Conservation (phyloP, 2,329 filamentous ascomycete species). For the Aspergillus novoparasiticus region DNA sequence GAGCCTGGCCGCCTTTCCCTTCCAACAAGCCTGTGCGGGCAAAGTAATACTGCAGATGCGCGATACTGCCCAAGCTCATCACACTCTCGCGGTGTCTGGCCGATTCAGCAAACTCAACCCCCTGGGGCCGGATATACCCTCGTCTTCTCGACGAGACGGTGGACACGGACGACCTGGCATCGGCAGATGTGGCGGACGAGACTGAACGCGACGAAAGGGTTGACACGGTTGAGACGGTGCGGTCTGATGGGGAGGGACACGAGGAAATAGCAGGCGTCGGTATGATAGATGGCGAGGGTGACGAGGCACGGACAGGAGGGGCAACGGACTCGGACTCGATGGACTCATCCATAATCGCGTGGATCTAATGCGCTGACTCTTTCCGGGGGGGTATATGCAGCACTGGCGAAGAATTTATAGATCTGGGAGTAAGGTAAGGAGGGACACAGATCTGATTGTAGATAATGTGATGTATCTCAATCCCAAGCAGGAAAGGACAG, state of each 20-base stretch:
- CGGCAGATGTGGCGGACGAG: conserved; percentile 46
- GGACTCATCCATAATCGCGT: conserved; percentile 32
- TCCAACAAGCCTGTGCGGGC: conserved; percentile 90
- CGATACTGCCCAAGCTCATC: conserved; percentile 93
- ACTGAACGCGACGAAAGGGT: conserved; percentile 50
- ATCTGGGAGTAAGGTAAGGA: conserved; percentile 6
- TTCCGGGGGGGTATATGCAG: neutral
- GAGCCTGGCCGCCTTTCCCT: conserved; percentile 85
- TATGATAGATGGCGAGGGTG: conserved; percentile 44
- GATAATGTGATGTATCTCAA: conserved; percentile 9
- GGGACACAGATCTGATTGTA: conserved; percentile 9
- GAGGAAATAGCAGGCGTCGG: conserved; percentile 48
- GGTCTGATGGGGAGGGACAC: conserved; percentile 43
- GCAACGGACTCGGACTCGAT: conserved; percentile 23
- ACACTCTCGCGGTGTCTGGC: conserved; percentile 91
- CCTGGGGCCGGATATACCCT: conserved; percentile 85
- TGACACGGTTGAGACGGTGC: conserved; percentile 51
- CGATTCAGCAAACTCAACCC: conserved; percentile 86
- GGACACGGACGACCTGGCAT: conserved; percentile 47
- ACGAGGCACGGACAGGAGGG: conserved; percentile 35
- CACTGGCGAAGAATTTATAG: conserved; percentile 11
- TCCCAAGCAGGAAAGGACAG: conserved; percentile 19
- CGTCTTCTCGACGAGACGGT: conserved; percentile 57
- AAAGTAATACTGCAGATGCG: conserved; percentile 98
- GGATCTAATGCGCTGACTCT: conserved; percentile 12